Base-by-base conservation (phyloP, 202 grass and related monocot species). In the Schoenoplectus tabernaemontani region DNA sequence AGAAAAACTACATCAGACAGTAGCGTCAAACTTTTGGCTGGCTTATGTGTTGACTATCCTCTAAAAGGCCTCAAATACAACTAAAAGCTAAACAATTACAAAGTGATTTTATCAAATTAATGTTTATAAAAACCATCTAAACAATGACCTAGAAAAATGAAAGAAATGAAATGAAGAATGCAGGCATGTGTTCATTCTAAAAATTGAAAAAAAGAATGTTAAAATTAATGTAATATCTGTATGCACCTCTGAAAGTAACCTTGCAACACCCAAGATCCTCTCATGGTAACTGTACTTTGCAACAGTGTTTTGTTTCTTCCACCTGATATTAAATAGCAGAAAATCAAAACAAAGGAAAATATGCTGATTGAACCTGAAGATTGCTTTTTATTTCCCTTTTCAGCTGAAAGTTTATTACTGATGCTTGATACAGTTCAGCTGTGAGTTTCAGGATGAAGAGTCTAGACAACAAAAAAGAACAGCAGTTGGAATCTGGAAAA, bases 211-310 rank as follows among this genome's bases (percentile, higher is more conserved):
- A 38, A 66, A 37, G n/a, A 66, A 46, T 12, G 34, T 51, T 73
- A 9, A 73, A 32, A 16, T 32, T 73, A 51, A 51, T 72, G 66
- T 24, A 48, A 51, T 59, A 3, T 76, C 3, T 34, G 39, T 70
- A 85, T 57, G 11, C 30, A 95, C 95, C 91, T 95, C 71, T 7
- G 95, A 98, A 56, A 95, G 83, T 76, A 98, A 77, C 22, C 91
- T 90, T 7, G 91, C 89, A 59, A 89, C 32, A 37, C 95, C 95
- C 70, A 98, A 89, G 71, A 98, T 84, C 54, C 91, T 87, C 68
- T 91, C 77, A 70, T 95, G 82, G 57, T 87, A 84, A 50, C 84
- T 91, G 47, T 89, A 81, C 4, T 88, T 98, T 68, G 85, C 50
- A 46, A 83, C 77, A 69, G 75, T 80, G 64, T 78, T 84, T 63